Evolutionary conservation across 306 rosid genomes (phyloP).

Genomic region (Argentina anserina): DNA sequence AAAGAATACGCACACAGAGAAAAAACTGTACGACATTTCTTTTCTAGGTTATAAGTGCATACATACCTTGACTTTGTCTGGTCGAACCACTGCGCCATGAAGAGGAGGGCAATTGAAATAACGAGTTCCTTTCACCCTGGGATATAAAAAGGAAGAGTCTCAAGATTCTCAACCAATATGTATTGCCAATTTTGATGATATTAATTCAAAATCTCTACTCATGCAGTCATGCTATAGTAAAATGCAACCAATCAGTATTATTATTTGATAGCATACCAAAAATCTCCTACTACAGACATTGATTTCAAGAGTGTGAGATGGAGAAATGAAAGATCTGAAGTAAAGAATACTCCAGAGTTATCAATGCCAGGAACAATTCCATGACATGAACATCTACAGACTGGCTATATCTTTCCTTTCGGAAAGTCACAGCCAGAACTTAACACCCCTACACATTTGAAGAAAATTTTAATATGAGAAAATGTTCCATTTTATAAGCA

Average conservation of each 20-base stretch:
- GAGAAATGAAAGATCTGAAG: background rate
- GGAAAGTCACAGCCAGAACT: background rate
- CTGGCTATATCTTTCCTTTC: background rate
- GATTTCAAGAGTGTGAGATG: background rate
- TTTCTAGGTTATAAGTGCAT: background rate
- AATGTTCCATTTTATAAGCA: background rate
- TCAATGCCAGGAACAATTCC: background rate
- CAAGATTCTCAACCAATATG: constrained; percentile 9
- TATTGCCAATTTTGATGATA: background rate
- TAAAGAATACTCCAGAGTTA: background rate
- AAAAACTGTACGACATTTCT: background rate
- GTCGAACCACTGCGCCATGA: constrained; percentile 82
- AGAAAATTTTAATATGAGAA: background rate
- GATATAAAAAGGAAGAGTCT: constrained; percentile 11
- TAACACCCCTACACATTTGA: background rate
- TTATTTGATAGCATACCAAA: background rate
- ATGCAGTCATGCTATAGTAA: background rate
- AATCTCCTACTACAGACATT: background rate
- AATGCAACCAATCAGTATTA: background rate
- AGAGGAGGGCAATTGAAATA: constrained; percentile 75
- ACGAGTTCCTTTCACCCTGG: constrained; percentile 80
- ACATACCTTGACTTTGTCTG: constrained; percentile 91
- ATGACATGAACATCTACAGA: background rate
- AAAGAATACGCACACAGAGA: background rate
- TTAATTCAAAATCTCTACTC: background rate